A percentile compares a stretch with the other conserved stretches of the same genome.
Evolutionary conservation across 352 stramenopile genomes (phyloP).

Genomic region (Phytophthora pluvialis): DNA sequence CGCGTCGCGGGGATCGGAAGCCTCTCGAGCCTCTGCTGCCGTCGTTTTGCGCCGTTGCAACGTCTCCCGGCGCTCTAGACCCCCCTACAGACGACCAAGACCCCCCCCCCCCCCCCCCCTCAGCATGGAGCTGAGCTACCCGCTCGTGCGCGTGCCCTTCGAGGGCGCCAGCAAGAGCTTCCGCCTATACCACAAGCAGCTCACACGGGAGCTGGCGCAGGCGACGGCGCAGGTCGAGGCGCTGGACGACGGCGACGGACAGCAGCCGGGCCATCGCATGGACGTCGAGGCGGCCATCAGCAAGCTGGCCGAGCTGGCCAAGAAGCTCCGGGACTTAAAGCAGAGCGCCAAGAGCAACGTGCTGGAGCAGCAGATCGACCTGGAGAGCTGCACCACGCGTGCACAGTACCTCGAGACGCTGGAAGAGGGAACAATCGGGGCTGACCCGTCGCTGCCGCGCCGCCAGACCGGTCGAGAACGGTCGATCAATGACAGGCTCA

Average conservation of each 20-base stretch:
- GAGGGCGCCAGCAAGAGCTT: constrained; percentile 81
- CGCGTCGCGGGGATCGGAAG: not conserved
- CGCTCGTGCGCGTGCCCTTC: constrained; percentile 78
- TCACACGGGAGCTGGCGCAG: constrained; percentile 65
- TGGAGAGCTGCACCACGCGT: constrained; percentile 62
- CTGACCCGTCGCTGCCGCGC: constrained; percentile 12
- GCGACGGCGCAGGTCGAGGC: constrained; percentile 56
- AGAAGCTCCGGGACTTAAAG: constrained; percentile 54
- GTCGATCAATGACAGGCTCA: constrained; percentile 54
- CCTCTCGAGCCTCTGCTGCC: not conserved
- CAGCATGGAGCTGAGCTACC: constrained; percentile 68
- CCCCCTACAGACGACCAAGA: constrained; percentile 1
- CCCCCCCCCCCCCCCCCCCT: not conserved
- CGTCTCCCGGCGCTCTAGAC: not conserved
- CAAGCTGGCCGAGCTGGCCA: constrained; percentile 50
- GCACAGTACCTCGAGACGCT: constrained; percentile 51
- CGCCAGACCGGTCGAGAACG: constrained; percentile 14
- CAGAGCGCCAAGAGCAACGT: constrained; percentile 55
- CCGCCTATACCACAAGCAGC: constrained; percentile 81
- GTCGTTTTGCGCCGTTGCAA: constrained; percentile 1
- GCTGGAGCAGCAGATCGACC: constrained; percentile 52
- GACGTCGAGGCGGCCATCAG: constrained; percentile 64
- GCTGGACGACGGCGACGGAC: constrained; percentile 56
- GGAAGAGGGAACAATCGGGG: constrained; percentile 32
- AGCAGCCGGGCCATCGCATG: constrained; percentile 67